These are phyloP conservation scores for Aspergillus funiculosus DNA, from an alignment of 495 filamentous ascomycete genomes.

Conservation along the genomic window DNA sequence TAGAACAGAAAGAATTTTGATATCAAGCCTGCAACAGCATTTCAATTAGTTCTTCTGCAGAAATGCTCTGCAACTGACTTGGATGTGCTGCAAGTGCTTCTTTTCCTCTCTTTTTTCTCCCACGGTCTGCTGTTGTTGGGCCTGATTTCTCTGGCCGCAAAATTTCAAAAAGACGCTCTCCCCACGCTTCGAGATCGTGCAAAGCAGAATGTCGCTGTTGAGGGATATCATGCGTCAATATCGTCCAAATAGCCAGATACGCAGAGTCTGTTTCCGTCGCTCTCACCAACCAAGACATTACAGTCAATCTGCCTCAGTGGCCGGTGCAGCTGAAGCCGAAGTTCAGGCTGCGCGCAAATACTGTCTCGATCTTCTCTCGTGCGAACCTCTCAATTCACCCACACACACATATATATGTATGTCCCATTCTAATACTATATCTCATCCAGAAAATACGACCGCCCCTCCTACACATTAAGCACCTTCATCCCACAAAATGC, in stretches of 20 bases:
- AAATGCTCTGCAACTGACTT: too few relatives aligned
- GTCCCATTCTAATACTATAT: neutral
- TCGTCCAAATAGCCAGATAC: slow-evolving; percentile 21
- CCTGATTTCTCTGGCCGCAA: too few relatives aligned
- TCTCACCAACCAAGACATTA: slow-evolving; percentile 21
- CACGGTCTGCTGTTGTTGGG: too few relatives aligned
- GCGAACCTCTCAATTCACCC: slow-evolving; percentile 13
- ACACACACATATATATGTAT: neutral
- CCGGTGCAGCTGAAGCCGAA: slow-evolving; percentile 38
- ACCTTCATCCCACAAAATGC: slow-evolving; percentile 69
- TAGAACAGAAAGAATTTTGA: slow-evolving; percentile 11
- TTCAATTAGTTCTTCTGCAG: too few relatives aligned
- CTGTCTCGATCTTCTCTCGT: slow-evolving; percentile 54
- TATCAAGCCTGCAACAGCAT: too few relatives aligned
- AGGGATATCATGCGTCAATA: slow-evolving; percentile 20
- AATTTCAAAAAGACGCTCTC: too few relatives aligned
- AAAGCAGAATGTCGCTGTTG: slow-evolving; percentile 25
- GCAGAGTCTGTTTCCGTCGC: neutral
- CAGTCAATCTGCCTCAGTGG: slow-evolving; percentile 21
- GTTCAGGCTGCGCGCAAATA: slow-evolving; percentile 50
- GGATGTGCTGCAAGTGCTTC: too few relatives aligned
- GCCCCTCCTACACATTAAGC: slow-evolving; percentile 78
- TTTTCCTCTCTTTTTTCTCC: too few relatives aligned
- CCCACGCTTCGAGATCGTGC: too few relatives aligned
- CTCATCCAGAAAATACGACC: slow-evolving; percentile 64